Evolutionary conservation across 1,284 basidiomycete species (phyloP).

Genomic region (Pyrrhoderma noxium): DNA sequence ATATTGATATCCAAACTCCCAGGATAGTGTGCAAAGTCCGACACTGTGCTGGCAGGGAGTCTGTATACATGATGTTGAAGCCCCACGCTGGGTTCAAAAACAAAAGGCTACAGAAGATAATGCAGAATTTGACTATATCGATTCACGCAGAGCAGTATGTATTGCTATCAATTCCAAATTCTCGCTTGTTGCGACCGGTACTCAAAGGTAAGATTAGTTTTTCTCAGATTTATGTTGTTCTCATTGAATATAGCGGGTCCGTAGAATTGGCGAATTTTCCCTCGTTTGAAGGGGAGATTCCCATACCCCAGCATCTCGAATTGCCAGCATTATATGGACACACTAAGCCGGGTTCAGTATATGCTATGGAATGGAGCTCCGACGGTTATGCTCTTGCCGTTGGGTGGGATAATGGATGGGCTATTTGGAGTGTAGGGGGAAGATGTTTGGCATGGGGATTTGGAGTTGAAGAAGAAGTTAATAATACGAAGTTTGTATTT

Average conservation of each 20-base stretch:
- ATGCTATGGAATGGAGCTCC: slow-evolving; percentile 80
- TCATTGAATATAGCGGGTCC: slow-evolving; percentile 38
- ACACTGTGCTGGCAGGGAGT: slow-evolving; percentile 52
- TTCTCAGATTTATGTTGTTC: slow-evolving; percentile 13
- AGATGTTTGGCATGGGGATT: slow-evolving; percentile 73
- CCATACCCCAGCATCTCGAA: slow-evolving; percentile 47
- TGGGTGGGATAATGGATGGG: slow-evolving; percentile 87
- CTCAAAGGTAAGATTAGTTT: slow-evolving; percentile 44
- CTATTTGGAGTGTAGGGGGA: slow-evolving; percentile 87
- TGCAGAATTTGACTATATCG: slow-evolving; percentile 41
- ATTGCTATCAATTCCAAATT: slow-evolving; percentile 79
- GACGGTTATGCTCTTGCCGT: slow-evolving; percentile 98
- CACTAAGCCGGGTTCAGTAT: slow-evolving; percentile 63
- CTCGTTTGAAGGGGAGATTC: slow-evolving; percentile 44
- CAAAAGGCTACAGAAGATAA: slow-evolving; percentile 44
- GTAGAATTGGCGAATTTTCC: slow-evolving; percentile 60
- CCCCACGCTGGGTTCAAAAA: slow-evolving; percentile 71
- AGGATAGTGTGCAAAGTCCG: slow-evolving; percentile 22
- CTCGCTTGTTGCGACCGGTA: slow-evolving; percentile 80
- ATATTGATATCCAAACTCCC: not conserved
- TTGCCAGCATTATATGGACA: slow-evolving; percentile 51
- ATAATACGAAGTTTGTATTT: slow-evolving; percentile 40
- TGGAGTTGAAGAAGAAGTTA: slow-evolving; percentile 60
- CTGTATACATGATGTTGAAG: slow-evolving; percentile 59
- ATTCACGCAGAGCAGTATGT: slow-evolving; percentile 56